Base-by-base conservation (phyloP, 2,329 filamentous ascomycete species). In the Penicillium carneum region DNA sequence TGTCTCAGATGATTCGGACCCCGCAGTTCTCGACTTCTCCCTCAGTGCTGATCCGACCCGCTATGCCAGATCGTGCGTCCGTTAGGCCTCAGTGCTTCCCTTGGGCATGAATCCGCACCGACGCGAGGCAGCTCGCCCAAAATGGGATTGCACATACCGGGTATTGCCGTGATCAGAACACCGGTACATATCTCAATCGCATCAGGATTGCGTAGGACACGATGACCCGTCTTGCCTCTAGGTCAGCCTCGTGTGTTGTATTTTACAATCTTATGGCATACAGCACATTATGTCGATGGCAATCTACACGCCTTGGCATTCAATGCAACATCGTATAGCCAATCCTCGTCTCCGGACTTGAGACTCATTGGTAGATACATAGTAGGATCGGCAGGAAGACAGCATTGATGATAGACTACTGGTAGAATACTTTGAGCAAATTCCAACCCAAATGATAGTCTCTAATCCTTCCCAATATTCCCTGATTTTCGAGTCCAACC, bases 1-100 rank as follows among this genome's bases (percentile, higher is more conserved):
- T 83, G 81, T 69, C 69, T 83, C 49, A 68, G 64, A 64, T 70
- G 64, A 71, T 64, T 62, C 50, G 53, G 53, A 45, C 43, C 55
- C 48, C 16, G 26, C 45, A 33, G 41, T 54, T 49, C 45, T 56
- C 52, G 34, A 64, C 48, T 49, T 41, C 39, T 43, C 56, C 39
- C 11, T 48, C 38, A 36, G 42, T 59, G 51, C 43, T 42, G 36
- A 59, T 61, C 57, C 58, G 45, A 69, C 67, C 63, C 56, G 65
- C 54, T 56, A 39, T 55, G 49, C 57, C 51, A 55, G 31, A 41
- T 41, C 36, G 18, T 60, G 58, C 55, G 57, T 62, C 45, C 63
- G 60, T 69, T 62, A 64, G 68, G 67, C 66, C 53, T 62, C 62
- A 49, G 61, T 60, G 61, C 63, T 58, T 68, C 45, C 38, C 38